phyloP scores from a whole-genome alignment of 495 filamentous ascomycete genomes.

The Penicillium pancosmium region DNA sequence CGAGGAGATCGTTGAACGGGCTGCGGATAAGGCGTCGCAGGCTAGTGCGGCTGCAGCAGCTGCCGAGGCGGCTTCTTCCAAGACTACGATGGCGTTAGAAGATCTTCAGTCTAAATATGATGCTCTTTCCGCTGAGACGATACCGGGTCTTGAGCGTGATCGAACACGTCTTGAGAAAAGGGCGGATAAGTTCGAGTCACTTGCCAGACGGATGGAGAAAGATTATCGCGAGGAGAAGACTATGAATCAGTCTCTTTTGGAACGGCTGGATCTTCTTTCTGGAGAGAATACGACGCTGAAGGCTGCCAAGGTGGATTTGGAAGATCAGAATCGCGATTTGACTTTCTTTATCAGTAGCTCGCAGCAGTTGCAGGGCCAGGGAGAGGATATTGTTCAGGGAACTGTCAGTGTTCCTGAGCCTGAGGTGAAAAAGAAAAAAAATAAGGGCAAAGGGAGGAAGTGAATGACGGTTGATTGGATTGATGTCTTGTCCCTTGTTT shows the following conservation, averaged over 20 bases:
- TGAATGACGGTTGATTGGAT: constrained; percentile 3
- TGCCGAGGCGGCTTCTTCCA: constrained; percentile 57
- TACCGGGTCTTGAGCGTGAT: constrained; percentile 71
- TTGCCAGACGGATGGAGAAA: constrained; percentile 76
- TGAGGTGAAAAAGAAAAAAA: constrained; percentile 58
- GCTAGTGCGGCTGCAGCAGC: constrained; percentile 67
- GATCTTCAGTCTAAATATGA: constrained; percentile 58
- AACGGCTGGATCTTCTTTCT: constrained; percentile 69
- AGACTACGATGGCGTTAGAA: constrained; percentile 53
- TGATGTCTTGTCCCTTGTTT: not conserved
- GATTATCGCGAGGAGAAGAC: constrained; percentile 86
- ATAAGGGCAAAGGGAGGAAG: constrained; percentile 44
- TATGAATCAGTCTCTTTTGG: constrained; percentile 76
- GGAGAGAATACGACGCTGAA: constrained; percentile 57
- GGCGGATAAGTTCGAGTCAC: constrained; percentile 68
- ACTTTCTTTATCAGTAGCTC: constrained; percentile 84
- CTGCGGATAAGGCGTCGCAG: constrained; percentile 84
- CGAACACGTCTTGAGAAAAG: constrained; percentile 66
- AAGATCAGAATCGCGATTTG: constrained; percentile 88
- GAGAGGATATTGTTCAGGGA: constrained; percentile 62
- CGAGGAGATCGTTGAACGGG: constrained; percentile 88
- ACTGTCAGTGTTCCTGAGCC: constrained; percentile 55
- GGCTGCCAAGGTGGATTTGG: constrained; percentile 61
- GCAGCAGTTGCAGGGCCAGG: constrained; percentile 74
- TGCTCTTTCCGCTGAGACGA: constrained; percentile 55